Base-by-base conservation (phyloP, 2,329 filamentous ascomycete species). In the Pseudocercospora crystallina region DNA sequence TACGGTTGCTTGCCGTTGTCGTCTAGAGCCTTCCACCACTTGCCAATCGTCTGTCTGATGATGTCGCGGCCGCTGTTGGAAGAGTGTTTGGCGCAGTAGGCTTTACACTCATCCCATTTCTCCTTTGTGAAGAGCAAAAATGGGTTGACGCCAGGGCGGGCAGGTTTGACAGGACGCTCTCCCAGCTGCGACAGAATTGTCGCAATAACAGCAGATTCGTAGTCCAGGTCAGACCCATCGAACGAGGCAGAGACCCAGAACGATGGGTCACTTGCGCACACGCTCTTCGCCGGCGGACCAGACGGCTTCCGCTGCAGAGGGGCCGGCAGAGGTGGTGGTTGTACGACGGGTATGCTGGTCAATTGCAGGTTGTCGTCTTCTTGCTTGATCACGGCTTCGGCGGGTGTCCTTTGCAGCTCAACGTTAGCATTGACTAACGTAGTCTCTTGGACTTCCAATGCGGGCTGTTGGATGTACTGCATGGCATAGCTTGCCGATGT, bases 71-170 rank as follows among this genome's bases (percentile, higher is more conserved):
- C 74, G 2, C 80, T 80, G 61, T 90, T 95, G 5, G 86, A 84
- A 37, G 9, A 82, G 85, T 30, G 79, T 3, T 80, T 75, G 48
- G 80, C 79, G 63, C 86, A 87, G 62, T 38, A 36, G 3, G 80
- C 71, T 64, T 84, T 84, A 59, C 80, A 81, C 34, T 74, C 73
- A 38, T 78, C 74, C 83, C 83, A 86, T 57, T 80, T 77, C 62
- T 84, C 85, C 60, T 90, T 95, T 67, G 90, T 92, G 71, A 88
- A 99, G 43, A 96, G 79, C 26, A 95, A 79, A 70, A 96, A 97
- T 0, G 92, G 87, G 65, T 95, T 97, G 3, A 86, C 83, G 0
- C 86, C 83, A 0, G 85, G 80, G 58, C 92, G 89, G 44, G 77
- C 73, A 4, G 92, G 91, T 44, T 83, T 85, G 49, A 80, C 73